Evolutionary conservation across 345 rosid species (phyloP).

Genomic region (Boechera divaricarpa): DNA sequence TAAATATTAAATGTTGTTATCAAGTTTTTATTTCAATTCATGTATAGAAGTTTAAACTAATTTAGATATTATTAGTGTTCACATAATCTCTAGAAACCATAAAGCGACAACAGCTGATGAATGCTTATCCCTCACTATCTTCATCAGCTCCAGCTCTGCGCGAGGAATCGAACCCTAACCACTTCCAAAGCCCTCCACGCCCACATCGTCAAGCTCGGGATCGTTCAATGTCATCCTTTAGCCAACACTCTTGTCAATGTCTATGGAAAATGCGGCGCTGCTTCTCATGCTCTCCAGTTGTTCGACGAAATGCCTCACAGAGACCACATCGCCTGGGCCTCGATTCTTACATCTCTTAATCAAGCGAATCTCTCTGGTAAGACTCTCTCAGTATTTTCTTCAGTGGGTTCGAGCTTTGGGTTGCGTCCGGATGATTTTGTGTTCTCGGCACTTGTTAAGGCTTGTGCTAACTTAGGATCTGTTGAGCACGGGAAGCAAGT

Average conservation of each 20-base stretch:
- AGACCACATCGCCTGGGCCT: conserved; percentile 73
- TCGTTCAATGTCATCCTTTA: conserved; percentile 43
- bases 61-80: background rate
- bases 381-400: conserved; percentile 57
- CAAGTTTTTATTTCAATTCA: too few species aligned
- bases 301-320: conserved; percentile 72
- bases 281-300: conserved; percentile 51
- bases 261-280: conserved; percentile 57
- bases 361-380: conserved; percentile 53
- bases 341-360: conserved; percentile 70
- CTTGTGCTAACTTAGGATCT: conserved; percentile 63
- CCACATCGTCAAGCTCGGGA: conserved; percentile 56
- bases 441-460: conserved; percentile 63
- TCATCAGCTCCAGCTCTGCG: conserved; percentile 53
- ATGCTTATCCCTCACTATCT: conserved; percentile 58
- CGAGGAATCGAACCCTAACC: conserved; percentile 44
- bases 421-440: conserved; percentile 74
- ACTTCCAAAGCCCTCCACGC: conserved; percentile 57
- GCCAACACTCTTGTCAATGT: conserved; percentile 57
- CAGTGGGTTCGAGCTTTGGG: conserved; percentile 13
- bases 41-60: too few species aligned
- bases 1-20: too few species aligned
- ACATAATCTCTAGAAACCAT: background rate
- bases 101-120: conserved; percentile 36
- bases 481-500: conserved; percentile 66